A percentile compares a stretch with the other conserved stretches of the same genome.
Conservation (phyloP, 345 rosid species). For the Jatropha curcas region DNA sequence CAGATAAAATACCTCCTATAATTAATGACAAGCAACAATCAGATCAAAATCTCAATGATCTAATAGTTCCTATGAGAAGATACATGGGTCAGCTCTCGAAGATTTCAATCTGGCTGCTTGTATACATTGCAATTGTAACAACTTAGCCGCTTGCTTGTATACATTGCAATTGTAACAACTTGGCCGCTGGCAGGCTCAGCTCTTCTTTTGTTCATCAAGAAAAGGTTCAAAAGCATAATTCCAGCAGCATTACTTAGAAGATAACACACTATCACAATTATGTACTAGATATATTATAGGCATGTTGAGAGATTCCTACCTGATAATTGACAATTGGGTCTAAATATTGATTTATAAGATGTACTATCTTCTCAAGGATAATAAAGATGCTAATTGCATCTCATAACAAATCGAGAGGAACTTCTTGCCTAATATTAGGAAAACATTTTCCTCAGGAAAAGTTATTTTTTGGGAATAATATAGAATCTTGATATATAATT, state of each 20-base stretch:
- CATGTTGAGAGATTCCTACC: too few species aligned
- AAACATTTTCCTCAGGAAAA: too few species aligned
- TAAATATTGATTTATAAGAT: too few species aligned
- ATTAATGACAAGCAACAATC: conserved; percentile 13
- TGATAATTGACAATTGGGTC: too few species aligned
- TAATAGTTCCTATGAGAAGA: conserved; percentile 26
- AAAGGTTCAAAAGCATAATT: conserved; percentile 26
- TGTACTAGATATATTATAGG: background rate
- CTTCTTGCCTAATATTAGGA: too few species aligned
- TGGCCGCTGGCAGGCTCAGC: conserved; percentile 50
- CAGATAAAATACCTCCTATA: conserved; percentile 2
- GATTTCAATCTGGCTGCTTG: conserved; percentile 44
- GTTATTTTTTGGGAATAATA: too few species aligned
- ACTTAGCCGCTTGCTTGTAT: conserved; percentile 43
- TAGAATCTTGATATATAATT: too few species aligned
- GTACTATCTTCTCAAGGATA: too few species aligned
- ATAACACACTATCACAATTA: conserved; percentile 7
- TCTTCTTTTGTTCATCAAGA: conserved; percentile 33
- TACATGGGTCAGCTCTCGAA: conserved; percentile 30
- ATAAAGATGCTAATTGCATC: too few species aligned
- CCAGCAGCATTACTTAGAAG: conserved; percentile 22
- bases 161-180: conserved; percentile 36
- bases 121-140: conserved; percentile 34
- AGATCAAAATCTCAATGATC: conserved; percentile 19
- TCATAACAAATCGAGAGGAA: too few species aligned